These are phyloP conservation scores for Colletotrichum aenigma DNA, from an alignment of 2,329 filamentous ascomycete species.

Conservation along the genomic window DNA sequence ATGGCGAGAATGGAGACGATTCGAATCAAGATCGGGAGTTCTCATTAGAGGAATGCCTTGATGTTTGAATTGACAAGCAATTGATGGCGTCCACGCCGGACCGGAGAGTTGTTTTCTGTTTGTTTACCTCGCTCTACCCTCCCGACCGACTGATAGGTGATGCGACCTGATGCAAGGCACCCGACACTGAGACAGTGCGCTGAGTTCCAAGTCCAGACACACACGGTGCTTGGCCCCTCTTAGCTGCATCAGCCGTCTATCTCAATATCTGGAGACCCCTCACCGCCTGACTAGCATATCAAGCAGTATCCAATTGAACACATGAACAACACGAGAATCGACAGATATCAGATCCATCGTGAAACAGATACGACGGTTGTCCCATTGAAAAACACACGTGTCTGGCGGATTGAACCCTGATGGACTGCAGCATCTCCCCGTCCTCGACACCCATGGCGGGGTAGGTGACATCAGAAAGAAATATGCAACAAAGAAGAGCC, in stretches of 20 bases:
- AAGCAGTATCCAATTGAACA: not conserved
- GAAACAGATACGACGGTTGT: not conserved
- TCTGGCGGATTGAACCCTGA: not conserved
- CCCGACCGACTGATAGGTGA: not conserved
- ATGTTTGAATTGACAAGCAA: not conserved
- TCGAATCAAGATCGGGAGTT: not conserved
- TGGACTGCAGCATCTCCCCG: not conserved
- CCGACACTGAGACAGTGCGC: not conserved
- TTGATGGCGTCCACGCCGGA: not conserved
- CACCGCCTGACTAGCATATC: not conserved
- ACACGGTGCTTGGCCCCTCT: not conserved
- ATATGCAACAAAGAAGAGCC: not conserved
- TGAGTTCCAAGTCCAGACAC: not conserved
- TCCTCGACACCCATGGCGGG: not conserved
- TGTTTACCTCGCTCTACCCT: not conserved
- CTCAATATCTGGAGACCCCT: not conserved
- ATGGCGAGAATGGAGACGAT: not conserved
- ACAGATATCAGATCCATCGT: not conserved
- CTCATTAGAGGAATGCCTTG: not conserved
- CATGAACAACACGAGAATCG: not conserved
- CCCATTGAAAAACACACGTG: constrained; percentile 1
- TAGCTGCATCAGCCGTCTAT: not conserved
- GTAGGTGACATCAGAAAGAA: not conserved
- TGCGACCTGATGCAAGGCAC: not conserved
- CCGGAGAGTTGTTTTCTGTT: not conserved